Conservation (phyloP, 768 basidiomycete genomes). For the Hemileccinum impolitum region DNA sequence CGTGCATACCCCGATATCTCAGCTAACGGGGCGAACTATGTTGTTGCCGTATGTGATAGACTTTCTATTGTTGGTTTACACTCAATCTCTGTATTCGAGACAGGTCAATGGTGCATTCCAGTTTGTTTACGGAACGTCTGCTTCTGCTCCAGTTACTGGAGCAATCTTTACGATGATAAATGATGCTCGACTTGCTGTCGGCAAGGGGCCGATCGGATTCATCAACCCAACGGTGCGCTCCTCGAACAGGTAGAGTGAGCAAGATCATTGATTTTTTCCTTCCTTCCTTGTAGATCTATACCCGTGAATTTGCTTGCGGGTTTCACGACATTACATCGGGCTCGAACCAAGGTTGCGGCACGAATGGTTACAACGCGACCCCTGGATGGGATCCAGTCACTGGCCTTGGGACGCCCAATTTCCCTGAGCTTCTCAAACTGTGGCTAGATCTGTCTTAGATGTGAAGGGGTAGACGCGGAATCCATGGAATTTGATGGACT, state of each 20-base stretch:
- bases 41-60: slow-evolving; percentile 4
- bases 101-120: neutral
- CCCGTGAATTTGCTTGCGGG: too few relatives aligned
- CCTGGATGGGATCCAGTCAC: slow-evolving; percentile 3
- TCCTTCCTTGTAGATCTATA: too few relatives aligned
- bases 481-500: too few relatives aligned
- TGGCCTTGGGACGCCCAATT: neutral
- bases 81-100: neutral
- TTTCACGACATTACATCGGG: too few relatives aligned
- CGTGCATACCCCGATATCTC: slow-evolving; percentile 34
- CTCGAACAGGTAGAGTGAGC: neutral
- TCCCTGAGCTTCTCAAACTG: neutral
- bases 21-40: slow-evolving; percentile 32
- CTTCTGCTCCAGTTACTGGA: neutral
- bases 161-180: neutral
- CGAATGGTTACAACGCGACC: slow-evolving; percentile 18
- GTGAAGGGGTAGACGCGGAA: too few relatives aligned
- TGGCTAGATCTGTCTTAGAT: too few relatives aligned
- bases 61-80: neutral
- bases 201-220: neutral
- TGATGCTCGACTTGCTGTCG: neutral
- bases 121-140: neutral
- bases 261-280: too few relatives aligned
- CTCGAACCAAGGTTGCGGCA: neutral
- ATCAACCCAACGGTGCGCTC: neutral